phyloP scores from a whole-genome alignment of 768 basidiomycete species.

The Paxillus ammoniavirescens region DNA sequence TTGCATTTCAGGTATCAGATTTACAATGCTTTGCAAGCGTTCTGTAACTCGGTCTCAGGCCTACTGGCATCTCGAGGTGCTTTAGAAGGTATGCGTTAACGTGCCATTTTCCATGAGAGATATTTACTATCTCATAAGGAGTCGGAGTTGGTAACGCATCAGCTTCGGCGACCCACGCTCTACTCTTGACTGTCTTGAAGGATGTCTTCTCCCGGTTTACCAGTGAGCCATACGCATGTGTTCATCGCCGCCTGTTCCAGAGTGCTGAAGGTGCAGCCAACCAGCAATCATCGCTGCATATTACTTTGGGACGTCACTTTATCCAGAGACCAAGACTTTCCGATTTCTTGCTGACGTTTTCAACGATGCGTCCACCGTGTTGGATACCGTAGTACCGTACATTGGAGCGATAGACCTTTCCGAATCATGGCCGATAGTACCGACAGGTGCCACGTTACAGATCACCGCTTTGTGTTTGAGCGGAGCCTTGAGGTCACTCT shows the following conservation, averaged over 20 bases:
- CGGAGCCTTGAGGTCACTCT: constrained; percentile 56
- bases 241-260: neutral
- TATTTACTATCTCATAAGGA: constrained; percentile 34
- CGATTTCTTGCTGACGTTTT: constrained; percentile 65
- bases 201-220: constrained; percentile 62
- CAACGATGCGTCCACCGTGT: constrained; percentile 58
- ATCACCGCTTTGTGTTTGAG: constrained; percentile 54
- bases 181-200: constrained; percentile 64
- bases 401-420: constrained; percentile 36
- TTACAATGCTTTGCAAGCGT: constrained; percentile 65
- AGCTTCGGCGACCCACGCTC: constrained; percentile 62
- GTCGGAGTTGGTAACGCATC: constrained; percentile 70
- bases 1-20: constrained; percentile 53
- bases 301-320: constrained; percentile 59
- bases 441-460: constrained; percentile 36
- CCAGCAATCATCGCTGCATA: constrained; percentile 65
- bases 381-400: constrained; percentile 60
- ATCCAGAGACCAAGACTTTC: constrained; percentile 70
- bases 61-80: constrained; percentile 65
- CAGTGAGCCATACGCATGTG: constrained; percentile 39
- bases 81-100: constrained; percentile 49
- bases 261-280: neutral
- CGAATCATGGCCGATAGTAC: constrained; percentile 32
- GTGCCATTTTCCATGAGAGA: neutral
- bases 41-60: constrained; percentile 64